These are phyloP conservation scores for Pezicula neosporulosa DNA, from an alignment of 2,329 filamentous ascomycete genomes.

Conservation along the genomic window DNA sequence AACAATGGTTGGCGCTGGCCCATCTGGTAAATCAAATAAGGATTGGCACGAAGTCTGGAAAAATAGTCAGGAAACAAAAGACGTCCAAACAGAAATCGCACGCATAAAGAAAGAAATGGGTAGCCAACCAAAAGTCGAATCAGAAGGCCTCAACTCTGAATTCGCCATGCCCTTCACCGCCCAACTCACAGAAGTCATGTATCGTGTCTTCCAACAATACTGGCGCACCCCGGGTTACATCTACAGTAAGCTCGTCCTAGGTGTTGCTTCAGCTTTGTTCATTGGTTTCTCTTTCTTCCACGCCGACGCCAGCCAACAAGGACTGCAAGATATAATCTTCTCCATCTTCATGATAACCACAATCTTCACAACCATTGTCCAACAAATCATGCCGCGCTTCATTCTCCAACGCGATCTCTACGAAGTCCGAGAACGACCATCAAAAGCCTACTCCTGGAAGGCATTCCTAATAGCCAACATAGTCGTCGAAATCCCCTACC, in stretches of 20 bases:
- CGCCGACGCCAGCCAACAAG: conserved; percentile 55
- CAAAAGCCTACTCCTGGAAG: conserved; percentile 32
- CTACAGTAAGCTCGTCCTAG: conserved; percentile 64
- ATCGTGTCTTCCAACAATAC: conserved; percentile 72
- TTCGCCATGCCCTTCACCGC: conserved; percentile 72
- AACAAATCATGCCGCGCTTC: conserved; percentile 70
- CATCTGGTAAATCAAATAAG: conserved; percentile 53
- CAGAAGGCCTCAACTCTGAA: conserved; percentile 49
- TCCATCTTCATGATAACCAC: conserved; percentile 68
- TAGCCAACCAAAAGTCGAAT: conserved; percentile 54
- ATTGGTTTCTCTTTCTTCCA: conserved; percentile 68
- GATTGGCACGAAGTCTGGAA: conserved; percentile 51
- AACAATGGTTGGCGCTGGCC: conserved; percentile 54
- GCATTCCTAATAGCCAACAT: conserved; percentile 43
- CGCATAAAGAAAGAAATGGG: conserved; percentile 19
- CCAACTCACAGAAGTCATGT: conserved; percentile 63
- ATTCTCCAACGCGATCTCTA: conserved; percentile 66
- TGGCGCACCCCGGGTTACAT: conserved; percentile 76
- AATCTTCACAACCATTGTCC: conserved; percentile 63
- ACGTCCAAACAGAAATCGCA: conserved; percentile 29
- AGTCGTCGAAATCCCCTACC: conserved; percentile 82
- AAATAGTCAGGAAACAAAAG: conserved; percentile 26
- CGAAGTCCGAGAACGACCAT: conserved; percentile 42
- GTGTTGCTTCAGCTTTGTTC: conserved; percentile 46
- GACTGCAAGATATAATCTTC: conserved; percentile 70